Evolutionary conservation across 768 basidiomycete genomes (phyloP).

Genomic region (Lentinula guzmanii): DNA sequence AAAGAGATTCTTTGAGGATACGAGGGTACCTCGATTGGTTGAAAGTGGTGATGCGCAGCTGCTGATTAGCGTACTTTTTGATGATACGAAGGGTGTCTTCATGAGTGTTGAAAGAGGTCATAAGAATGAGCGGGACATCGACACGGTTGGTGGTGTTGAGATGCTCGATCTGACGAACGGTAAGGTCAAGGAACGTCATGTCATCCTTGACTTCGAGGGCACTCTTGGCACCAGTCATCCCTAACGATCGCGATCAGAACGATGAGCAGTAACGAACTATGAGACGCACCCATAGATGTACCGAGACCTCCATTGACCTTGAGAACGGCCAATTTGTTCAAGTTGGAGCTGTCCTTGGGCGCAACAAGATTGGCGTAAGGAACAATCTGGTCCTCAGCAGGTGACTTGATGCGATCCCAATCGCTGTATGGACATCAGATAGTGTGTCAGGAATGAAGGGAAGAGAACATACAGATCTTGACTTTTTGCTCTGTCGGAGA

Average conservation of each 20-base stretch:
- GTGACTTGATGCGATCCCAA: conserved; percentile 88
- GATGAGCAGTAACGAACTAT: background rate
- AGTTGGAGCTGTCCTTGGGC: conserved; percentile 51
- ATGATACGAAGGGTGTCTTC: conserved; percentile 95
- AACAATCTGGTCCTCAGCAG: conserved; percentile 79
- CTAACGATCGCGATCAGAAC: conserved; percentile 25
- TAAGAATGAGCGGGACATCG: conserved; percentile 95
- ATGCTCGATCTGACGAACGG: conserved; percentile 93
- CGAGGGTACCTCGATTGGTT: conserved; percentile 94
- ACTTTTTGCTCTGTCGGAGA: conserved; percentile 81
- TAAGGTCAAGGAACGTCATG: conserved; percentile 96
- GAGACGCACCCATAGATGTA: conserved; percentile 74
- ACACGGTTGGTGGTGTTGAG: conserved; percentile 79
- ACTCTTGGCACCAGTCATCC: conserved; percentile 84
- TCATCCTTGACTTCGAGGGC: conserved; percentile 96
- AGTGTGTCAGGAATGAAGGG: conserved; percentile 6
- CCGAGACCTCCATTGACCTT: conserved; percentile 94
- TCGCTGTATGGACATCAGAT: conserved; percentile 39
- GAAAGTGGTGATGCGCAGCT: conserved; percentile 87
- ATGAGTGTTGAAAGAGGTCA: conserved; percentile 97
- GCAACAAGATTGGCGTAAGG: conserved; percentile 71
- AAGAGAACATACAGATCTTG: conserved; percentile 66
- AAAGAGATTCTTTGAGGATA: conserved; percentile 83
- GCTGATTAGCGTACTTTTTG: conserved; percentile 95
- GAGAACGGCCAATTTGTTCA: conserved; percentile 92